A percentile compares a stretch with the other conserved stretches of the same genome.
phyloP scores from a whole-genome alignment of 2,329 filamentous ascomycete species.

The Chrysoporthe deuterocubensis region DNA sequence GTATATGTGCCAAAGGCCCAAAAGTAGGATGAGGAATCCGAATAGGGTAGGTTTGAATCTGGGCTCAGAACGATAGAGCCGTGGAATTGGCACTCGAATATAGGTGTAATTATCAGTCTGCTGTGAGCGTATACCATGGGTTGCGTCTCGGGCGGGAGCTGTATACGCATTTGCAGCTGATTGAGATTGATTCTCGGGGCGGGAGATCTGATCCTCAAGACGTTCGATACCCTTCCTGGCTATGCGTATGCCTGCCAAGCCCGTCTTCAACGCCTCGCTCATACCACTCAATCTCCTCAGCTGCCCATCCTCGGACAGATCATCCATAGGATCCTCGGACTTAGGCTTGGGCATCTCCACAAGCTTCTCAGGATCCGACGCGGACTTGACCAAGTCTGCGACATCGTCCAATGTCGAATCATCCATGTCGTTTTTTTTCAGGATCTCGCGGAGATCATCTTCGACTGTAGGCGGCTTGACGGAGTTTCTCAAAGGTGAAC shows the following conservation, averaged over 20 bases:
- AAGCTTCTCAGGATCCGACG: slow-evolving; percentile 33
- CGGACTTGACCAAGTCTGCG: slow-evolving; percentile 51
- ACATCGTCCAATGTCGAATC: slow-evolving; percentile 65
- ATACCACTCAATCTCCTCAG: slow-evolving; percentile 53
- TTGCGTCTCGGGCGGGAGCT: slow-evolving; percentile 13
- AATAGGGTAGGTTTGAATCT: slow-evolving; percentile 53
- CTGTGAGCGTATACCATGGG: slow-evolving; percentile 6
- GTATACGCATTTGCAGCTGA: background rate
- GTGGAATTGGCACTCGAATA: slow-evolving; percentile 50
- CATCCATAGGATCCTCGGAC: slow-evolving; percentile 23
- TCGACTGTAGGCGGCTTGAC: slow-evolving; percentile 57
- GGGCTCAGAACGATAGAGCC: slow-evolving; percentile 49
- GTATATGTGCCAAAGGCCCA: slow-evolving; percentile 53
- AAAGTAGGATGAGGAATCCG: slow-evolving; percentile 49
- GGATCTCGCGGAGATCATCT: slow-evolving; percentile 59
- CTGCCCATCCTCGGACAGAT: slow-evolving; percentile 43
- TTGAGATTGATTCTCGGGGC: slow-evolving; percentile 36
- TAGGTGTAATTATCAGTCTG: slow-evolving; percentile 37
- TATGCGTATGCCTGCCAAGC: slow-evolving; percentile 55
- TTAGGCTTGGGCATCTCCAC: slow-evolving; percentile 34
- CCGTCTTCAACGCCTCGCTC: slow-evolving; percentile 55
- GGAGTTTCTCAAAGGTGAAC: slow-evolving; percentile 56
- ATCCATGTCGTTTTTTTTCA: slow-evolving; percentile 57
- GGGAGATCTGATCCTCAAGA: slow-evolving; percentile 56
- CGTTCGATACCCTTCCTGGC: slow-evolving; percentile 63